Evolutionary conservation across 148 eudicot species (phyloP).

Genomic region (Dianthus caryophyllus): DNA sequence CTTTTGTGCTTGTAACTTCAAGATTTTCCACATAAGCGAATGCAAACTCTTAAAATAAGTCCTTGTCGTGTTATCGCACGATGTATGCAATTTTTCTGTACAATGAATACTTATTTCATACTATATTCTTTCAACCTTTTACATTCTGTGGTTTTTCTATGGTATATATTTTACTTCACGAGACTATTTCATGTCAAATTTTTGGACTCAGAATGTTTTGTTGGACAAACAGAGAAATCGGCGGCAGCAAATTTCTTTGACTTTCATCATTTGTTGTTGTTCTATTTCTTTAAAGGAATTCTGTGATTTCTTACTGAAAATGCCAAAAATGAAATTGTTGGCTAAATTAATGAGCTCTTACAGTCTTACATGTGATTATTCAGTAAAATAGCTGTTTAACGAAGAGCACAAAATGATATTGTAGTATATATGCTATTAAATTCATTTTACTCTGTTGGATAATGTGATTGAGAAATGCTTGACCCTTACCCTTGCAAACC

Average conservation of each 20-base stretch:
- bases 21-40: not conserved
- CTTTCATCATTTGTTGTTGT: not conserved
- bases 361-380: too few species aligned
- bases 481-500: not conserved
- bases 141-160: slow-evolving; percentile 4
- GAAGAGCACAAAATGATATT: too few species aligned
- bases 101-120: not conserved
- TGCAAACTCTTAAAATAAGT: not conserved
- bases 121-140: slow-evolving; percentile 6
- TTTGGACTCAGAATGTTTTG: slow-evolving; percentile 32
- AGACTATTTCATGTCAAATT: slow-evolving; percentile 22
- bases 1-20: not conserved
- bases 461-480: not conserved
- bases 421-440: not conserved
- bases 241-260: slow-evolving; percentile 55
- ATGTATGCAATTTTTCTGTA: not conserved
- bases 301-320: too few species aligned
- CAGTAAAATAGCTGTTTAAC: not conserved
- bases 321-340: not conserved
- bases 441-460: not conserved
- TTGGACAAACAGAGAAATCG: slow-evolving; percentile 74
- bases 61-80: not conserved
- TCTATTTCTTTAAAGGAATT: not conserved
- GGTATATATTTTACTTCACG: slow-evolving; percentile 4
- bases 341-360: too few species aligned